Evolutionary conservation across 2,329 filamentous ascomycete species (phyloP).

Genomic region (Aspergillus phoenicis): DNA sequence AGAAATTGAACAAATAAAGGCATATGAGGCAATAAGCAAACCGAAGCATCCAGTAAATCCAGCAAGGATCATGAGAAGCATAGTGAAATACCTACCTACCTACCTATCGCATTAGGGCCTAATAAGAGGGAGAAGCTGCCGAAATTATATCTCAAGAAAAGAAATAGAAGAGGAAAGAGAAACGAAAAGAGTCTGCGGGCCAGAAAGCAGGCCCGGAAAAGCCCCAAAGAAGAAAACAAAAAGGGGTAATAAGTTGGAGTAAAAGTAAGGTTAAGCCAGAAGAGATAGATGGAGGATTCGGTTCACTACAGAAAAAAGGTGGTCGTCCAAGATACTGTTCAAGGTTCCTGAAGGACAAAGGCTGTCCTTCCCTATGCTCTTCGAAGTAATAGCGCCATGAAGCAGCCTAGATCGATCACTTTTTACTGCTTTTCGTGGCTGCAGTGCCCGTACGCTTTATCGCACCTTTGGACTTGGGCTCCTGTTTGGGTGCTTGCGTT

Average conservation of each 20-base stretch:
- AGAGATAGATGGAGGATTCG: neutral
- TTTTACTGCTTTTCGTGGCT: neutral
- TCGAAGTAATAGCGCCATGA: no score
- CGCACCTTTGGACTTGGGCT: constrained; percentile 1
- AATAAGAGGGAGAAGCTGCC: neutral
- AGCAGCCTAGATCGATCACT: neutral
- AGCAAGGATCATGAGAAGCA: neutral
- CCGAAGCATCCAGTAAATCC: neutral
- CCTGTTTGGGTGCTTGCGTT: constrained; percentile 4
- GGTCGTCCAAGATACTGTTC: neutral
- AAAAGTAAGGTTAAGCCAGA: neutral
- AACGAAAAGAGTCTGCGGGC: neutral
- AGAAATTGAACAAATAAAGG: neutral
- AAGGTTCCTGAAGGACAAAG: neutral
- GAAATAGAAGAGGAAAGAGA: neutral
- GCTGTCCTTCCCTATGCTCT: no score
- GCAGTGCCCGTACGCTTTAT: constrained; percentile 4
- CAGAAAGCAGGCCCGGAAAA: neutral
- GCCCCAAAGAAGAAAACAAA: neutral
- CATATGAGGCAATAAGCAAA: neutral
- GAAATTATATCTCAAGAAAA: constrained; percentile 4
- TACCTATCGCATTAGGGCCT: neutral
- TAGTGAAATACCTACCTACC: neutral
- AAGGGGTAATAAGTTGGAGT: neutral
- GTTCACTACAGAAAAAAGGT: neutral